A percentile compares a stretch with the other conserved stretches of the same genome.
phyloP scores from a whole-genome alignment of 2,329 filamentous ascomycete species.

The Myriangium duriaei region DNA sequence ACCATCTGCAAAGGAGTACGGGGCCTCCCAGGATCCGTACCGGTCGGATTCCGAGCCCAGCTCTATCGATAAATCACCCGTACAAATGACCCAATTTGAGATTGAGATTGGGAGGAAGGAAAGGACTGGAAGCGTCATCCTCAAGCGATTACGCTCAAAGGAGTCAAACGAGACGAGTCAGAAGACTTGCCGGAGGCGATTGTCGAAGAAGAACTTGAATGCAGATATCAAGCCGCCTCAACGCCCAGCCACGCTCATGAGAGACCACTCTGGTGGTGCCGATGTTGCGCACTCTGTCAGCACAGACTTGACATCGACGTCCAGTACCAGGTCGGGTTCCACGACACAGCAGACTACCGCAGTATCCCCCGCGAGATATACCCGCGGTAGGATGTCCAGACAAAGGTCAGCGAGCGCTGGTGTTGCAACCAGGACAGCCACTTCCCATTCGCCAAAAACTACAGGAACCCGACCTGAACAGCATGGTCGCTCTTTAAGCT shows the following conservation, averaged over 20 bases:
- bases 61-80: no score
- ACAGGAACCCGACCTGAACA: not conserved
- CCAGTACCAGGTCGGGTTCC: no score
- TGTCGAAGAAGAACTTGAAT: slow-evolving; percentile 4
- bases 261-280: not conserved
- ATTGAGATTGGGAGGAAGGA: slow-evolving; percentile 5
- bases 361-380: slow-evolving; percentile 5
- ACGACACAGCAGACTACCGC: not conserved
- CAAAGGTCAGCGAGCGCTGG: slow-evolving; percentile 3
- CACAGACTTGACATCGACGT: no score
- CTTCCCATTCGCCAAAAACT: not conserved
- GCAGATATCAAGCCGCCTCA: not conserved
- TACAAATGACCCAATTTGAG: slow-evolving; percentile 5
- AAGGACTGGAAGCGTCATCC: not conserved
- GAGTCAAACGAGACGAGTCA: not conserved
- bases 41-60: no score
- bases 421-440: not conserved
- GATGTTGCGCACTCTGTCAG: not conserved
- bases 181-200: slow-evolving; percentile 5
- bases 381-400: not conserved
- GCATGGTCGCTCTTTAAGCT: slow-evolving; percentile 6
- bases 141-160: slow-evolving; percentile 1
- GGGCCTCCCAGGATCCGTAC: no score
- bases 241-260: slow-evolving; percentile 1
- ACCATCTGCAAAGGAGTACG: no score